Conservation (phyloP, 306 rosid genomes). For the Acmispon strigosus region DNA sequence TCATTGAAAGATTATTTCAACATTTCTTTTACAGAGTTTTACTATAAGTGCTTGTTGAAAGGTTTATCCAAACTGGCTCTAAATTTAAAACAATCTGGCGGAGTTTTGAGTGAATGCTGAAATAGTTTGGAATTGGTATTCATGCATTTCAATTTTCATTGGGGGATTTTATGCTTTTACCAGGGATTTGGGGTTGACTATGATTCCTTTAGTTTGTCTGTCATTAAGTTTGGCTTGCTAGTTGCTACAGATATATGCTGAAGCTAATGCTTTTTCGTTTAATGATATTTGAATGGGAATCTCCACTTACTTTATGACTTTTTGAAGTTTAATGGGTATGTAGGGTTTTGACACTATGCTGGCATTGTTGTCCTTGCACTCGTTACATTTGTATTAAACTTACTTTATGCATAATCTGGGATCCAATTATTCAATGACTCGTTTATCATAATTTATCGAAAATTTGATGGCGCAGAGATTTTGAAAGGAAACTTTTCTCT, state of each 20-base stretch:
- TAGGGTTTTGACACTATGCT: conserved; percentile 5
- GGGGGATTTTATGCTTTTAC: background rate
- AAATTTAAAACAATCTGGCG: background rate
- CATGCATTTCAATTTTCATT: background rate
- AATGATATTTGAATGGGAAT: conserved; percentile 3
- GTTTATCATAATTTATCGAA: background rate
- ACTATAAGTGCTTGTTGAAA: too few relatives aligned
- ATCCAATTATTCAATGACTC: background rate
- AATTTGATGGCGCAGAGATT: conserved; percentile 15
- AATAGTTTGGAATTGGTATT: conserved; percentile 8
- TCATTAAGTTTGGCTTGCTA: background rate
- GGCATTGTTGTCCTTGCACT: background rate
- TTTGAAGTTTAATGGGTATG: background rate
- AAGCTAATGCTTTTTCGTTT: background rate
- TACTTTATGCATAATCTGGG: background rate
- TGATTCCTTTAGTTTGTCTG: background rate
- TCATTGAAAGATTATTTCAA: too few relatives aligned
- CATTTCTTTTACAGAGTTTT: too few relatives aligned
- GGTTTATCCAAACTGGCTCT: too few relatives aligned
- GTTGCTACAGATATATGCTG: background rate
- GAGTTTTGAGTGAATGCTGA: background rate
- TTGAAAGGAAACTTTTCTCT: background rate
- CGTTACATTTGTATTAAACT: background rate
- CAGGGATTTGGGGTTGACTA: background rate
- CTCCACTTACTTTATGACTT: background rate